These are phyloP conservation scores for Coprinopsis strossmayeri DNA, from an alignment of 768 basidiomycete species.

Conservation along the genomic window DNA sequence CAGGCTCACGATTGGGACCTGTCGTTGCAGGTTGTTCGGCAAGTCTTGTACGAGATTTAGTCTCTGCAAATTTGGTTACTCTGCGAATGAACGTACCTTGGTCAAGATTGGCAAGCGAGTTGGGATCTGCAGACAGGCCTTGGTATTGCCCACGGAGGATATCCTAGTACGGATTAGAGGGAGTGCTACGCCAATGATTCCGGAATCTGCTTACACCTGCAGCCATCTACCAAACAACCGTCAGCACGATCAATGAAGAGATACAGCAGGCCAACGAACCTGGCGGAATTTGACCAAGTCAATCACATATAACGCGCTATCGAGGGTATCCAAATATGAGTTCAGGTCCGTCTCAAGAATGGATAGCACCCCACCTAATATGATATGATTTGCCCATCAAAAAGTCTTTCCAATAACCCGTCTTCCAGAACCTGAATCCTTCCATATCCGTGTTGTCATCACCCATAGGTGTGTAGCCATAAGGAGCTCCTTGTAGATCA, in stretches of 20 bases:
- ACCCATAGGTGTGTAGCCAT: conserved; percentile 97
- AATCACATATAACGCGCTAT: conserved; percentile 90
- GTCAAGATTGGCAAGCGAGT: conserved; percentile 90
- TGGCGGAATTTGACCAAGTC: conserved; percentile 94
- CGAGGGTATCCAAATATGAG: conserved; percentile 11
- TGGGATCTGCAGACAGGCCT: conserved; percentile 87
- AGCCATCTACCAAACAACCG: no score
- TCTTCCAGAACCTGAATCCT: conserved; percentile 98
- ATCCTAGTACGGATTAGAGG: conserved; percentile 42
- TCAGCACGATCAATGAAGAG: no score
- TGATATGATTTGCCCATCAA: conserved; percentile 84
- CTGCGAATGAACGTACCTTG: conserved; percentile 50
- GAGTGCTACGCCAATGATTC: not conserved
- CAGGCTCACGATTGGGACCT: conserved; percentile 82
- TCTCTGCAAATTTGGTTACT: not conserved
- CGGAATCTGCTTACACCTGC: conserved; percentile 36
- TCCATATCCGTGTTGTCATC: conserved; percentile 94
- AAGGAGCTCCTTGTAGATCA: conserved; percentile 88
- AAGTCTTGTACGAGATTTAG: conserved; percentile 55
- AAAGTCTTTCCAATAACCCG: conserved; percentile 91
- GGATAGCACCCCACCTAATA: conserved; percentile 60
- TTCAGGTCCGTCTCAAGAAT: not conserved
- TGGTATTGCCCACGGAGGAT: conserved; percentile 91
- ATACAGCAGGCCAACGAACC: no score
- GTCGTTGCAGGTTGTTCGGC: conserved; percentile 88